Conservation (phyloP, 345 rosid genomes). For the Brassica carinata region DNA sequence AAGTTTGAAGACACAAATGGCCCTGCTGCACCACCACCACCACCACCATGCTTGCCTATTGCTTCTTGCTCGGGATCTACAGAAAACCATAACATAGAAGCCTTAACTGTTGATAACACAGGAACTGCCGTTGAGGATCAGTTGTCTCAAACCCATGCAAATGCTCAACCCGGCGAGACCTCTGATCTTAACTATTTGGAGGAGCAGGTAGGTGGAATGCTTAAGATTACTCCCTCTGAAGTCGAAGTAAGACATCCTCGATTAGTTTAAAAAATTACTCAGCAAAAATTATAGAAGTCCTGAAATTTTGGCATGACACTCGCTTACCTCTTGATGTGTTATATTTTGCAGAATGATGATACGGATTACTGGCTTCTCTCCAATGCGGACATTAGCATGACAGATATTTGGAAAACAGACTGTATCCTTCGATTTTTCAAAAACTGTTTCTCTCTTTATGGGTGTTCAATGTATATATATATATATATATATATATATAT, state of each 20-base stretch:
- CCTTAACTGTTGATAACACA: conserved; percentile 42
- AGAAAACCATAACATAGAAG: conserved; percentile 55
- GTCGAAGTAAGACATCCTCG: conserved; percentile 60
- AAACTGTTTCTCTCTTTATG: background rate
- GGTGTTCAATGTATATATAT: background rate
- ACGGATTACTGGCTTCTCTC: conserved; percentile 92
- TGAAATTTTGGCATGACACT: background rate
- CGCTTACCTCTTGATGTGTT: background rate
- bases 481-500: background rate
- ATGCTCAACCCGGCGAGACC: conserved; percentile 40
- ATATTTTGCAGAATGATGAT: conserved; percentile 62
- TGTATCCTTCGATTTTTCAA: conserved; percentile 60
- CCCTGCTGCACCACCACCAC: conserved; percentile 43
- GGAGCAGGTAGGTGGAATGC: conserved; percentile 84
- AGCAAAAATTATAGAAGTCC: background rate
- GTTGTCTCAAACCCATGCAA: conserved; percentile 41
- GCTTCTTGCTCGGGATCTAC: conserved; percentile 65
- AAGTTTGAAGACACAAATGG: conserved; percentile 79
- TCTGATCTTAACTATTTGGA: conserved; percentile 65
- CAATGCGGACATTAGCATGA: conserved; percentile 77
- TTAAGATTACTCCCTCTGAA: conserved; percentile 83
- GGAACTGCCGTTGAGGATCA: conserved; percentile 49
- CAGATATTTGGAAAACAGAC: conserved; percentile 90
- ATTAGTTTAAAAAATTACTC: background rate
- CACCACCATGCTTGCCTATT: conserved; percentile 46